phyloP scores from a whole-genome alignment of 2,329 filamentous ascomycete species.

The Diatrype stigma region DNA sequence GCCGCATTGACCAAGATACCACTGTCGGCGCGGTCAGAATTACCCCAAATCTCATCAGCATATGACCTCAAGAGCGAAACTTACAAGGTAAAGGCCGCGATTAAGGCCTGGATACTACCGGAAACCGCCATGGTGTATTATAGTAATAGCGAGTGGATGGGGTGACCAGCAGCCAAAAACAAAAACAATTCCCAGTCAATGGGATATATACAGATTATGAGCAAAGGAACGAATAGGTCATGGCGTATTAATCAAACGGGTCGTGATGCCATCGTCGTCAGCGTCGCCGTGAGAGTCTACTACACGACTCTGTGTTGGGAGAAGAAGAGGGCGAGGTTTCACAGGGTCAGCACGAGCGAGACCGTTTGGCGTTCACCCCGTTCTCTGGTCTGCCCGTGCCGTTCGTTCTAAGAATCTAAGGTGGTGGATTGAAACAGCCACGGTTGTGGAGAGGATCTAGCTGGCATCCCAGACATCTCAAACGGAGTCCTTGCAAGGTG shows the following conservation, averaged over 20 bases:
- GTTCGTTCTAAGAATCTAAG: no score
- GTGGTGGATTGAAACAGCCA: background rate
- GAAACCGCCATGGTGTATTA: conserved; percentile 40
- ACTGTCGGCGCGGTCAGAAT: conserved; percentile 32
- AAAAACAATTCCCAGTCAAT: conserved; percentile 44
- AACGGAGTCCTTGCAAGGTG: background rate
- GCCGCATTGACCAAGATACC: conserved; percentile 52
- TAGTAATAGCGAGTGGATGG: conserved; percentile 21
- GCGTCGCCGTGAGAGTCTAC: conserved; percentile 8
- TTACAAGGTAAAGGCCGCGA: conserved; percentile 53
- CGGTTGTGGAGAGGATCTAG: background rate
- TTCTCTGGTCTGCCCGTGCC: no score
- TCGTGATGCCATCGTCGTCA: conserved; percentile 15
- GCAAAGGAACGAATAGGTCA: conserved; percentile 26
- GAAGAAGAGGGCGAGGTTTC: background rate
- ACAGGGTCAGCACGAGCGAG: background rate
- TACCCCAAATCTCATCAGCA: conserved; percentile 3
- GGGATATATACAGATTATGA: conserved; percentile 32
- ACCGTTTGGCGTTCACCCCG: no score
- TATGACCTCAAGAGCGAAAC: conserved; percentile 20
- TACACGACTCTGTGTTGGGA: background rate
- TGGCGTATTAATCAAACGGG: conserved; percentile 6
- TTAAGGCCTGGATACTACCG: conserved; percentile 42
- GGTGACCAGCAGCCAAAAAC: conserved; percentile 22
- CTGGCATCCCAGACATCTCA: no score